These are phyloP conservation scores for Anethum foeniculum DNA, from an alignment of 140 eudicot species.

Conservation along the genomic window DNA sequence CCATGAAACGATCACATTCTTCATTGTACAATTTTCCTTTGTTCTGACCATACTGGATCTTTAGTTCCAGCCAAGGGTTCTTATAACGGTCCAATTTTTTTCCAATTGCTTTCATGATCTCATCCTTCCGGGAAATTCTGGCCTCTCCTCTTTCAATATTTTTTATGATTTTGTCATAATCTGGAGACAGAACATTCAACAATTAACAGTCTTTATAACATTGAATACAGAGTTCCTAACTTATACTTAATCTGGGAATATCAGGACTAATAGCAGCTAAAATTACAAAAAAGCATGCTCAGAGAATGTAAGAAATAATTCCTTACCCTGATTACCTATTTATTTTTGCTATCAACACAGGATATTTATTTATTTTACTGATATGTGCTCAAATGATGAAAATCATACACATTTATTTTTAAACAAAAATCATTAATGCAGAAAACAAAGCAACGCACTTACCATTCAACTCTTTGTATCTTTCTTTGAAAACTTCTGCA, in stretches of 20 bases:
- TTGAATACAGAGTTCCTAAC: background rate
- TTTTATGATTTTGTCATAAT: slow-evolving; percentile 83
- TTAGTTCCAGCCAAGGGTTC: slow-evolving; percentile 95
- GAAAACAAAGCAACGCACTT: slow-evolving; percentile 6
- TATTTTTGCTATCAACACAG: background rate
- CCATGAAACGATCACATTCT: slow-evolving; percentile 99
- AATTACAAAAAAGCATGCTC: background rate
- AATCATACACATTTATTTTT: background rate
- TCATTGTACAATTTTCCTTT: slow-evolving; percentile 98
- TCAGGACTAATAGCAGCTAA: background rate
- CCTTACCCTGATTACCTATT: background rate
- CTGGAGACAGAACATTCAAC: slow-evolving; percentile 27
- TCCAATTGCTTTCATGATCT: slow-evolving; percentile 96
- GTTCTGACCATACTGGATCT: slow-evolving; percentile 98
- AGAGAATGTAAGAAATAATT: background rate
- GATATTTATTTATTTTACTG: background rate
- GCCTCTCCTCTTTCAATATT: slow-evolving; percentile 98
- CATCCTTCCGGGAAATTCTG: slow-evolving; percentile 90
- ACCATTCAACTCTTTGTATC: slow-evolving; percentile 93
- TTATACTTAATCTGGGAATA: background rate
- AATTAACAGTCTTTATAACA: background rate
- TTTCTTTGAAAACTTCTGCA: slow-evolving; percentile 75
- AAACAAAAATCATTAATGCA: background rate
- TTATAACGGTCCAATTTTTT: slow-evolving; percentile 95
- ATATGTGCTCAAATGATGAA: background rate